A percentile compares a stretch with the other conserved stretches of the same genome.
Evolutionary conservation across 352 stramenopile genomes (phyloP).

Genomic region (Phytopythium ostracodes): DNA sequence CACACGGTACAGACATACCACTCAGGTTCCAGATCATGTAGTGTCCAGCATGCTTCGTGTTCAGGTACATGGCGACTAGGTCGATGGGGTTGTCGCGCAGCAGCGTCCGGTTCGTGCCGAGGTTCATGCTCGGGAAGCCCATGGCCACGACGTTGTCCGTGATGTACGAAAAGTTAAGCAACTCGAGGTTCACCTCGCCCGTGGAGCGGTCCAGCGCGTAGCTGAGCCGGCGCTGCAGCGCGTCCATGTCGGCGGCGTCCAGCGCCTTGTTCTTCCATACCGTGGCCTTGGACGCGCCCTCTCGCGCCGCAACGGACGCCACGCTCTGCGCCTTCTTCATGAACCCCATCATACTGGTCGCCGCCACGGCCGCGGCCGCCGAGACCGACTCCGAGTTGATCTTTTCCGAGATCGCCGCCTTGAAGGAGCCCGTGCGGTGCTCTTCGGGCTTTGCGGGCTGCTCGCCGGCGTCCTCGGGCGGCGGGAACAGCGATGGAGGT

Average conservation of each 20-base stretch:
- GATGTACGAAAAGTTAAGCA: constrained; percentile 92
- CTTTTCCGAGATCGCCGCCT: constrained; percentile 49
- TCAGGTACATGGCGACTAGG: constrained; percentile 92
- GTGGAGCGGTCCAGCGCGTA: constrained; percentile 76
- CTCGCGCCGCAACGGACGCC: constrained; percentile 60
- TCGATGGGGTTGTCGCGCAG: constrained; percentile 89
- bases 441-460: constrained; percentile 28
- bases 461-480: constrained; percentile 8
- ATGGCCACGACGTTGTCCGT: constrained; percentile 87
- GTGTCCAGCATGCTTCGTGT: constrained; percentile 90
- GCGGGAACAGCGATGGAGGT: constrained; percentile 18
- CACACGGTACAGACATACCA: constrained; percentile 19
- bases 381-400: constrained; percentile 73
- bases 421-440: constrained; percentile 42
- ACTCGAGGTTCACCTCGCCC: constrained; percentile 76
- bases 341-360: constrained; percentile 74
- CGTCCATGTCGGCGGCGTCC: constrained; percentile 84
- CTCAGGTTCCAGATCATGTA: constrained; percentile 99
- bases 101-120: constrained; percentile 65
- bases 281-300: constrained; percentile 69
- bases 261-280: constrained; percentile 71
- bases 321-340: constrained; percentile 84
- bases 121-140: constrained; percentile 89
- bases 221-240: constrained; percentile 73
- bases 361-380: constrained; percentile 52